Evolutionary conservation across 371 early-diverging fungal genomes (phyloP), one percentile per base, ranked within the genome.

Genomic region (Zancudomyces culisetae): DNA sequence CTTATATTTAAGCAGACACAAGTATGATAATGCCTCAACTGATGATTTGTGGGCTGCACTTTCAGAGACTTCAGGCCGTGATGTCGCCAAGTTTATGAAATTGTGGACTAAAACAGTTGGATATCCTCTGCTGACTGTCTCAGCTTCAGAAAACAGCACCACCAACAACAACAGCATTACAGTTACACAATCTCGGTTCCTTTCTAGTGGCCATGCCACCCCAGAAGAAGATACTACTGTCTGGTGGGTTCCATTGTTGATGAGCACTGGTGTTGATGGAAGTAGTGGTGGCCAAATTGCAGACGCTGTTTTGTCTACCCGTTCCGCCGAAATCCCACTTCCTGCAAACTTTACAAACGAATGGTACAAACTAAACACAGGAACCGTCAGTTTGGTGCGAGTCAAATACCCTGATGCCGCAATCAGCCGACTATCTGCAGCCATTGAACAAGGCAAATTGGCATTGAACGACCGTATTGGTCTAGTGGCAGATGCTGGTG

Each of bases 91-190:
- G 47, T 76, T 94, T 54, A 90, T 94, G 90, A 65, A 73, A 40
- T 54, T 73, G 28, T 96, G 98, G 98, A 91, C 91, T 3, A 68
- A 73, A n/a, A 69, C 79, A 53, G 72, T 78, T 27, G 98, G 95
- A 15, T 83, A 79, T 61, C 92, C 92, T 4, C 66, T 90, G 20
- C 47, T 91, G 4, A 72, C 75, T 3, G 76, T 88, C 29, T 62
- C 62, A 1, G 76, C 74, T 26, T 41, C 41, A 26, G 29, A 28
- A 26, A 30, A 51, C 24, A 4, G 3, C 10, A 29, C 19, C 22
- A 54, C 57, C 19, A 30, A 42, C 30, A 4, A 13, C 18, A 41
- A 43, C 20, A 53, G 56, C 18, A 55, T 53, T 8, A 72, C 30
- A 41, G 66, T 92, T 30, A 59, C 62, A 26, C 89, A 91, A 61